Percentiles rank a stretch among this genome's conserved stretches.
Evolutionary conservation across 1,284 basidiomycete genomes (phyloP).

Genomic region (Testicularia cyperi): DNA sequence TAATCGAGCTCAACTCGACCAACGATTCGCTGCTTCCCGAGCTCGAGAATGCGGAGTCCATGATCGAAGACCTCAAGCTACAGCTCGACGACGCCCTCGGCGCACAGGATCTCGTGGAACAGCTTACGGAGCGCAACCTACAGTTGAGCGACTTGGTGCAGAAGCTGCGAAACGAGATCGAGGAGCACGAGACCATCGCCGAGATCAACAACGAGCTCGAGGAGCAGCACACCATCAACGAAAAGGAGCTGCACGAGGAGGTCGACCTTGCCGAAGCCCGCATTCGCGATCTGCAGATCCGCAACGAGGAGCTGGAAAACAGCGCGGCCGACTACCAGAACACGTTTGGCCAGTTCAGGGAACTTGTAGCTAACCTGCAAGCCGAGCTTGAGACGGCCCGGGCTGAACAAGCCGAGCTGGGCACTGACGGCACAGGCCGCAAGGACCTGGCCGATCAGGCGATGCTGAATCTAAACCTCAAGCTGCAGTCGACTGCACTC

Average conservation of each 20-base stretch:
- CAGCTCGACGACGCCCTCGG: conserved; percentile 94
- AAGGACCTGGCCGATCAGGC: conserved; percentile 42
- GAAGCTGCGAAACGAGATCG: conserved; percentile 89
- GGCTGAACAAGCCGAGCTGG: conserved; percentile 36
- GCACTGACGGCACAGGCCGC: conserved; percentile 29
- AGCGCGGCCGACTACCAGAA: conserved; percentile 50
- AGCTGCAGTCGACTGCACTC: conserved; percentile 52
- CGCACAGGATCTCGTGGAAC: conserved; percentile 93
- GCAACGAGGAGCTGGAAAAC: conserved; percentile 40
- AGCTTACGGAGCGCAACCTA: conserved; percentile 90
- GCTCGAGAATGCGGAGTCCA: conserved; percentile 61
- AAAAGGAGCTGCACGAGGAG: conserved; percentile 86
- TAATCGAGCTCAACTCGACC: conserved; percentile 38
- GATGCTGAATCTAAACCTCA: conserved; percentile 55
- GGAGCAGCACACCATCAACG: conserved; percentile 91
- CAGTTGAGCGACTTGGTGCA: conserved; percentile 77
- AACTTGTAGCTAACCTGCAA: conserved; percentile 50
- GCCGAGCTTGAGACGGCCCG: conserved; percentile 50
- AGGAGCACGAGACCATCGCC: conserved; percentile 91
- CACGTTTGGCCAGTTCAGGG: conserved; percentile 54
- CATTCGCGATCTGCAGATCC: conserved; percentile 28
- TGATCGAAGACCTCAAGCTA: conserved; percentile 88
- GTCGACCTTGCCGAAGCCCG: conserved; percentile 63
- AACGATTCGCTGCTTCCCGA: conserved; percentile 35
- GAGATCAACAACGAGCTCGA: conserved; percentile 96